Conservation (phyloP, 805 yeast species). For the Pichia californica region DNA sequence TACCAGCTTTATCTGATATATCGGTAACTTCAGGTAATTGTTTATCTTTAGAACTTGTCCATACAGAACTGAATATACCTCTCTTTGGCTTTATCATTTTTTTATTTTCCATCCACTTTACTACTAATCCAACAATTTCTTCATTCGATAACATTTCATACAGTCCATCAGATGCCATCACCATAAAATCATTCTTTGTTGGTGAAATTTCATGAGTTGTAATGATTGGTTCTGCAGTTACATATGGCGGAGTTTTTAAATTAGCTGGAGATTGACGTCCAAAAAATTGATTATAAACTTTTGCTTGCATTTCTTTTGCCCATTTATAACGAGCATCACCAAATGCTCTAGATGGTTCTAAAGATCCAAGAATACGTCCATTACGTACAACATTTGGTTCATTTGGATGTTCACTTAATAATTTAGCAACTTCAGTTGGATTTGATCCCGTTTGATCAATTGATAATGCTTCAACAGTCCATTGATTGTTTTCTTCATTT, state of each 20-base stretch:
- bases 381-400: conserved; percentile 77
- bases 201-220: conserved; percentile 74
- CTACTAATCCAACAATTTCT: conserved; percentile 87
- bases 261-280: conserved; percentile 71
- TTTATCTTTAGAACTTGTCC: conserved; percentile 26
- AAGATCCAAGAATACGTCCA: conserved; percentile 87
- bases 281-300: conserved; percentile 68
- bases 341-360: conserved; percentile 94
- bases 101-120: conserved; percentile 83
- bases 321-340: conserved; percentile 95
- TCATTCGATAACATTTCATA: conserved; percentile 89
- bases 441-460: conserved; percentile 94
- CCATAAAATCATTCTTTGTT: conserved; percentile 73
- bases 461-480: conserved; percentile 85
- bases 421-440: conserved; percentile 76
- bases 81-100: conserved; percentile 49
- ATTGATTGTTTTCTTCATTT: conserved; percentile 48
- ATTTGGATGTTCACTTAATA: conserved; percentile 83
- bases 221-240: conserved; percentile 91
- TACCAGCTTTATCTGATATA: conserved; percentile 49
- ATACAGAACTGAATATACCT: conserved; percentile 37
- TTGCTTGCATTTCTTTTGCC: conserved; percentile 64
- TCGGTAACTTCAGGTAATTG: conserved; percentile 61
- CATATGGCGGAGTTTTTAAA: conserved; percentile 89
- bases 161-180: conserved; percentile 90